phyloP scores from a whole-genome alignment of 805 yeast species.

The Zygosaccharomyces lentus region DNA sequence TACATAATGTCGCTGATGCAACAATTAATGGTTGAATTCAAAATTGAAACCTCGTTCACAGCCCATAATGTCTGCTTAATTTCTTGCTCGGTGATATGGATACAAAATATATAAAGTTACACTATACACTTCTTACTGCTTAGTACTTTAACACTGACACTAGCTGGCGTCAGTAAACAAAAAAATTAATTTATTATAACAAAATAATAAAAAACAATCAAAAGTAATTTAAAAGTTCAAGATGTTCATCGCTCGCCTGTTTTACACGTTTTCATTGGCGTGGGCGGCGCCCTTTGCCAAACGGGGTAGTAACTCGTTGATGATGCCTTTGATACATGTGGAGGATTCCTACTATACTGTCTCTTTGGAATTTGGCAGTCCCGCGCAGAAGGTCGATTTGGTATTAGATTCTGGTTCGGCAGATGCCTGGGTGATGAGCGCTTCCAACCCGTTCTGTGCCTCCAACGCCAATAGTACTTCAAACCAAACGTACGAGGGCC shows the following conservation, averaged over 20 bases:
- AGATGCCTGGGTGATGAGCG: conserved; percentile 45
- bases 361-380: conserved; percentile 38
- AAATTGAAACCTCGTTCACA: not conserved
- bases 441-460: conserved; percentile 31
- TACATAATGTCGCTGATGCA: conserved; percentile 2
- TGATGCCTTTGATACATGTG: conserved; percentile 14
- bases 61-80: not conserved
- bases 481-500: conserved; percentile 15
- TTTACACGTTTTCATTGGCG: not conserved
- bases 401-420: conserved; percentile 49
- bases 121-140: not conserved
- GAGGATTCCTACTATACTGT: conserved; percentile 30
- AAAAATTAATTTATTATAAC: not conserved
- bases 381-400: conserved; percentile 40
- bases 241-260: conserved; percentile 1
- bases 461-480: not conserved
- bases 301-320: conserved; percentile 3
- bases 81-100: not conserved
- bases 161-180: conserved; percentile 5
- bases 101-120: not conserved
- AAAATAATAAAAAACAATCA: not conserved
- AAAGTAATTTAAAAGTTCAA: not conserved
- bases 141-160: not conserved
- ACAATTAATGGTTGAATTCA: not conserved
- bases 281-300: not conserved